Percentiles rank a stretch among this genome's conserved stretches.
phyloP scores from a whole-genome alignment of 371 early-diverging fungal species.

The Mucor piriformis region DNA sequence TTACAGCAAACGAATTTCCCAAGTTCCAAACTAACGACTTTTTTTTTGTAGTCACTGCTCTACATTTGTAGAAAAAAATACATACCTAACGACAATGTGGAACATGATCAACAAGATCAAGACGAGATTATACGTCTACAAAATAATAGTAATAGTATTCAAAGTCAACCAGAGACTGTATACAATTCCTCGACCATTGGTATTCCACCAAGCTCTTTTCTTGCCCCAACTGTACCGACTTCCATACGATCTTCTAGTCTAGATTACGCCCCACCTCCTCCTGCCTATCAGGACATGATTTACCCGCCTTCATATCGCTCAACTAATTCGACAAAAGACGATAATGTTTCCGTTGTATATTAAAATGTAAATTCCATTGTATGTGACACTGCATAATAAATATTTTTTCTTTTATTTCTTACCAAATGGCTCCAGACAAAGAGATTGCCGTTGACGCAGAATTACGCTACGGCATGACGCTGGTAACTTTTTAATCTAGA shows the following conservation, averaged over 20 bases:
- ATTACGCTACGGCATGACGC: too few relatives aligned
- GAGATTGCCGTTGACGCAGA: too few relatives aligned
- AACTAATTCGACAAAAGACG: conserved; percentile 20
- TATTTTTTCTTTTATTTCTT: too few relatives aligned
- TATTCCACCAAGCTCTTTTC: conserved; percentile 20
- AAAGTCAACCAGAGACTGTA: not conserved
- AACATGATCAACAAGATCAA: conserved; percentile 4
- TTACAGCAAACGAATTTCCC: not conserved
- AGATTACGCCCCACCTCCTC: conserved; percentile 19
- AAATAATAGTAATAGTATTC: not conserved
- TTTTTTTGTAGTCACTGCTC: not conserved
- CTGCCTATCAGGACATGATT: conserved; percentile 17
- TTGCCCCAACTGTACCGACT: conserved; percentile 9
- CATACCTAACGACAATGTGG: not conserved
- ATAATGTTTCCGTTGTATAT: conserved; percentile 8
- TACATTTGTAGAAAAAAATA: not conserved
- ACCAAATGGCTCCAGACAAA: too few relatives aligned
- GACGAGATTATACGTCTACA: conserved; percentile 16
- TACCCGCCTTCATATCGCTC: conserved; percentile 26
- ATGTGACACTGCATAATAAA: too few relatives aligned
- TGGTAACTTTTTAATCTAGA: too few relatives aligned
- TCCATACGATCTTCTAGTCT: conserved; percentile 20
- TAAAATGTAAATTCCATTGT: not conserved
- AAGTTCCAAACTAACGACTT: too few relatives aligned
- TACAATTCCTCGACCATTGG: conserved; percentile 18